phyloP scores from a whole-genome alignment of 208 protist species.

The Zelonia costaricensis region DNA sequence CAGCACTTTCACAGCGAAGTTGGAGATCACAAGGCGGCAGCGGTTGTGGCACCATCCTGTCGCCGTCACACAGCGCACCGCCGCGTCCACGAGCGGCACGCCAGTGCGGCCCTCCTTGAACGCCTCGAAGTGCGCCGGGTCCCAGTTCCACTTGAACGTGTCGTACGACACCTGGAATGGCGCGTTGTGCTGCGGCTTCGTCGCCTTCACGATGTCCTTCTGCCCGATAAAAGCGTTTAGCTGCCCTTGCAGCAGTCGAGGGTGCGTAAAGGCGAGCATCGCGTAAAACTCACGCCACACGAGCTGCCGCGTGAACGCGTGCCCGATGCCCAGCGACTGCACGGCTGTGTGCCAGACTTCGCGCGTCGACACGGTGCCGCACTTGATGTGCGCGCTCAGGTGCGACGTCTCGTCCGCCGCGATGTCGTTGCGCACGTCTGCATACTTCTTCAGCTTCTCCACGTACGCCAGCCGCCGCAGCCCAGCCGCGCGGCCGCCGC shows the following conservation, averaged over 20 bases:
- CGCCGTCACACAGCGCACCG: constrained; percentile 83
- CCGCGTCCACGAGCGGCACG: constrained; percentile 92
- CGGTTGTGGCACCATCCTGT: constrained; percentile 89
- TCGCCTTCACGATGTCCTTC: constrained; percentile 13
- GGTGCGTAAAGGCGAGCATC: constrained; percentile 56
- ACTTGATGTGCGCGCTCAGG: constrained; percentile 80
- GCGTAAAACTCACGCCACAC: constrained; percentile 83
- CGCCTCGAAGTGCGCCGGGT: constrained; percentile 44
- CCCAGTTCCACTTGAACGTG: constrained; percentile 62
- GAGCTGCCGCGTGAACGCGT: constrained; percentile 61
- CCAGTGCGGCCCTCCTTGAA: constrained; percentile 87
- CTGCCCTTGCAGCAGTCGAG: constrained; percentile 57
- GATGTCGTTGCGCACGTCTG: constrained; percentile 46
- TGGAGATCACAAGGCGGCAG: constrained; percentile 76
- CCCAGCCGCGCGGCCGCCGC: constrained; percentile 50
- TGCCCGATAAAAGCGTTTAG: constrained; percentile 35
- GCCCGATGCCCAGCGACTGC: constrained; percentile 32
- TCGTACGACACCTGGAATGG: constrained; percentile 64
- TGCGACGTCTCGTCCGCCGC: constrained; percentile 61
- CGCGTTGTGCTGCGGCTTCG: constrained; percentile 38
- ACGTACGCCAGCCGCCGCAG: constrained; percentile 38
- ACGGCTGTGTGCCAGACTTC: constrained; percentile 54
- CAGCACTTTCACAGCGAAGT: constrained; percentile 89
- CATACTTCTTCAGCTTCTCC: constrained; percentile 38
- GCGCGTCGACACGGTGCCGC: constrained; percentile 69